Evolutionary conservation across 805 yeast species (phyloP).

Genomic region (Starmerella bombicola): DNA sequence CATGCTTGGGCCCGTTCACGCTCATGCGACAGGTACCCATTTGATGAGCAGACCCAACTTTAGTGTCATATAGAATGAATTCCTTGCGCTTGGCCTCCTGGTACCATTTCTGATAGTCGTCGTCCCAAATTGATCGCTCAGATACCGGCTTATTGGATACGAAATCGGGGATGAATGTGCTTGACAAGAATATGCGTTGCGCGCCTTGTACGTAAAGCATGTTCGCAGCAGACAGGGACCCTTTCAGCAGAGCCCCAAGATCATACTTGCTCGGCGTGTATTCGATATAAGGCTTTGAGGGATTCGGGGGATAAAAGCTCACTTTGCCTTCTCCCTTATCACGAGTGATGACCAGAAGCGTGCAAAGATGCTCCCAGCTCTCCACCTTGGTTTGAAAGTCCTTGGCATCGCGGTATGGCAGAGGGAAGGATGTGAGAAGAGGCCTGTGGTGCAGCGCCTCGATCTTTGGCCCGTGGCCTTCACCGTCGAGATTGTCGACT

Average conservation of each 20-base stretch:
- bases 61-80: conserved; percentile 26
- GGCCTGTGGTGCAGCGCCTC: conserved; percentile 42
- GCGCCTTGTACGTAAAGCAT: conserved; percentile 41
- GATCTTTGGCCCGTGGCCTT: conserved; percentile 41
- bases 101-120: conserved; percentile 32
- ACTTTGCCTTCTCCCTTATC: conserved; percentile 33
- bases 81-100: conserved; percentile 18
- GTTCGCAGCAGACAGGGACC: conserved; percentile 34
- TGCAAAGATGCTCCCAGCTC: conserved; percentile 31
- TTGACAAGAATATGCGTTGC: conserved; percentile 29
- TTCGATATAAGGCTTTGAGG: conserved; percentile 29
- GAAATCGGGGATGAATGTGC: conserved; percentile 32
- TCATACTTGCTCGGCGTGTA: conserved; percentile 36
- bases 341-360: conserved; percentile 37
- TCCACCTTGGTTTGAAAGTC: conserved; percentile 29
- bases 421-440: conserved; percentile 28
- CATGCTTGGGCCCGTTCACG: conserved; percentile 32
- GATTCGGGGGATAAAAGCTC: conserved; percentile 26
- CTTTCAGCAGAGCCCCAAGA: conserved; percentile 31
- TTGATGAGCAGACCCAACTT: conserved; percentile 42
- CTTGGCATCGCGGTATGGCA: conserved; percentile 35
- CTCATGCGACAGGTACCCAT: conserved; percentile 41
- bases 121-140: conserved; percentile 33
- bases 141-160: conserved; percentile 24
- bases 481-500: conserved; percentile 40